Evolutionary conservation across 768 basidiomycete species (phyloP), one percentile per base, ranked within the genome.

Genomic region (Polyporus arcularius): DNA sequence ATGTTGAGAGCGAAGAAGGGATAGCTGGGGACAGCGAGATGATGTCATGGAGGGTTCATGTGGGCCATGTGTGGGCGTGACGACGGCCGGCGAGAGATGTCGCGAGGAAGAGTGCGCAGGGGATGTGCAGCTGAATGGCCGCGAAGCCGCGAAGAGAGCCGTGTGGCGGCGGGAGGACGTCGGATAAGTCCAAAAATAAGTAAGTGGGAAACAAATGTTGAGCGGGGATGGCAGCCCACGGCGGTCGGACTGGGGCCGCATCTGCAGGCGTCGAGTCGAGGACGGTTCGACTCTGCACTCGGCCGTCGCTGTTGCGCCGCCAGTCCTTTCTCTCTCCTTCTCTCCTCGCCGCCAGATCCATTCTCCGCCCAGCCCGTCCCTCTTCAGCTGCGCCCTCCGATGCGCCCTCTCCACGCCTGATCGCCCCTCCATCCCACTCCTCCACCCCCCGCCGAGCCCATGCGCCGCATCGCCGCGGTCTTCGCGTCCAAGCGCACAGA

Each of bases 401-500:
- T 63, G 62, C 47, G 53, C 59, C 45, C 32, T 30, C 60, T 58
- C 53, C 12, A 42, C 49, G 43, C 57, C 57, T 65, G 57, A 61
- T 65, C 53, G 43, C 50, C 46, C 46, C 46, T 26, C 46, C 46
- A 48, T 28, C 55, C 59, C 50, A 43, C 49, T 11, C 47, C 43
- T 18, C 18, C 32, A 49, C 48, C 48, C 47, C 40, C 7, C 58
- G 31, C 49, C 40, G 39, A 26, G 30, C 63, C 35, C 62, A 65
- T 65, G 65, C 64, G 56, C 49, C 63, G 65, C 46, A 58, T 90
- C 70, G 81, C 81, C 58, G 82, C 85, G 53, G 82, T 85, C 67
- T 84, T 90, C 69, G 64, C 61, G 43, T 57, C 61, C 39, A 72
- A 76, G 69, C 78, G 77, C 65, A 72, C 75, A 64, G 76, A 79